A percentile compares a stretch with the other conserved stretches of the same genome.
These are phyloP conservation scores for Phytophthora syringae DNA, from an alignment of 352 stramenopile genomes.

Conservation along the genomic window DNA sequence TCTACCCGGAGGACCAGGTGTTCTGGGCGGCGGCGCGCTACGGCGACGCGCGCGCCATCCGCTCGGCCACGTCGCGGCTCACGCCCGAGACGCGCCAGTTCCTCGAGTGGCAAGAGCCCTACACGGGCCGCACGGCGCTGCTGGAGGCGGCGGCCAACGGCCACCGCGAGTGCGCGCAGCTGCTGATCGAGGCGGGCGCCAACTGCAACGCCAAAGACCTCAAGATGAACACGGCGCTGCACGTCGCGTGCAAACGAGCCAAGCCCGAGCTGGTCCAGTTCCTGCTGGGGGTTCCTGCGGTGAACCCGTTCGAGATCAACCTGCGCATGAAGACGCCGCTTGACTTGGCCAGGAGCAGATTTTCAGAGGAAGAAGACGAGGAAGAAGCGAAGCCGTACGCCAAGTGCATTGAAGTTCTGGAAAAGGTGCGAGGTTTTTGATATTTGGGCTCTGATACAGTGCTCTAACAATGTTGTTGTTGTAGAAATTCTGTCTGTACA, in stretches of 20 bases:
- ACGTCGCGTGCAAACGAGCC: conserved; percentile 58
- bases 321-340: conserved; percentile 53
- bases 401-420: conserved; percentile 62
- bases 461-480: conserved; percentile 10
- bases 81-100: conserved; percentile 47
- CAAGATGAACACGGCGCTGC: conserved; percentile 59
- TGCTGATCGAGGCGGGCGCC: conserved; percentile 51
- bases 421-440: conserved; percentile 40
- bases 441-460: background rate
- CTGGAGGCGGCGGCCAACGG: conserved; percentile 49
- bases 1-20: conserved; percentile 63
- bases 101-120: conserved; percentile 67
- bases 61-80: conserved; percentile 39
- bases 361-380: conserved; percentile 34
- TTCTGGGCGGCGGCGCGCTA: conserved; percentile 57
- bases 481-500: conserved; percentile 64
- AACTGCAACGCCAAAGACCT: conserved; percentile 60
- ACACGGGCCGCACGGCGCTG: conserved; percentile 51
- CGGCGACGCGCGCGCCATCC: conserved; percentile 47
- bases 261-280: conserved; percentile 48
- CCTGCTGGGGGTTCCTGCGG: conserved; percentile 43
- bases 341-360: conserved; percentile 47
- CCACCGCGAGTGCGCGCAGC: conserved; percentile 49
- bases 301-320: conserved; percentile 57
- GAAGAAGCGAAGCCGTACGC: conserved; percentile 36